Evolutionary conservation across 2,329 filamentous ascomycete species (phyloP), one percentile per base, ranked within the genome.

Genomic region (Amesomyces nigricolor): DNA sequence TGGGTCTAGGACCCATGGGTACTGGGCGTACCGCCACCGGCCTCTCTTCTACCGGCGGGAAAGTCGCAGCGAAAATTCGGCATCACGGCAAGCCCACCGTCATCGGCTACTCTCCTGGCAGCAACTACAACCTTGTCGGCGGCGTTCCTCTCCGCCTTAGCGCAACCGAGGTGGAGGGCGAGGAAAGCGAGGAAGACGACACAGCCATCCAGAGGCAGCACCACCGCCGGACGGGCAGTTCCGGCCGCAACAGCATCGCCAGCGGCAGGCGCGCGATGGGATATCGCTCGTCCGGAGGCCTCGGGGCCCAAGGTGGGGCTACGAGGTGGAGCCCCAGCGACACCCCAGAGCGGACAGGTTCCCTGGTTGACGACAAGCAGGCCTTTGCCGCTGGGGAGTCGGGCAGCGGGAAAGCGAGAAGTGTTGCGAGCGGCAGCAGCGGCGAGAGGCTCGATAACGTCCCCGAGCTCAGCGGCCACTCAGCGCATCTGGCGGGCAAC

Each of bases 111-210:
- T 85, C 85, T 9, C 86, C 88, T 2, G 87, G 86, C 44, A 82
- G 78, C 55, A 91, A 92, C 54, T 87, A 89, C 58, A 87, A 83
- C 40, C 83, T 82, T 40, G 81, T 86, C 1, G 82, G 86, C 40
- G 91, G 90, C 53, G 91, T 97, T 39, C 94, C 94, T 2, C 83
- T 96, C 72, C 86, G 94, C 43, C 78, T 99, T 59, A 95, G 89
- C 69, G 92, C 94, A n/a, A 95, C 89, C 49, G 94, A 99, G 71
- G 89, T 97, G 13, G 91, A 95, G 65, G 90, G 89, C 62, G 91
- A 86, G 62, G 89, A 91, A 64, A 89, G 86, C 67, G 88, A 90
- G 51, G 86, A 89, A 44, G 88, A 89, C 47, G 85, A 87, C 42
- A 73, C 73, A 35, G 67, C 71, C 49, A 67, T 69, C 63, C 71